Evolutionary conservation across 2,329 filamentous ascomycete genomes (phyloP).

Genomic region (Tolypocladium tropicale): DNA sequence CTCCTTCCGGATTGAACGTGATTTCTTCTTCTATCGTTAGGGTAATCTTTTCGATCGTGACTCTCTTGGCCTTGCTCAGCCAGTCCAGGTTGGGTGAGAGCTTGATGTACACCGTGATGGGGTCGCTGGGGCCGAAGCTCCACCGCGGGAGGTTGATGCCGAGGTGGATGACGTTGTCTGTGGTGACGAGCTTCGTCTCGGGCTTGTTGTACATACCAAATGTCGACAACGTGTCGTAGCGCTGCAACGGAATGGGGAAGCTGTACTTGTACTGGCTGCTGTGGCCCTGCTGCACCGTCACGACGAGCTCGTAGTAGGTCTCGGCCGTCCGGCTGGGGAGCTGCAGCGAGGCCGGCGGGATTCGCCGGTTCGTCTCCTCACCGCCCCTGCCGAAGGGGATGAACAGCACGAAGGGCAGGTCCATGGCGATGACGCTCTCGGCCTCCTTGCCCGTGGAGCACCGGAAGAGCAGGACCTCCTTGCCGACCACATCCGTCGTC

Average conservation of each 20-base stretch:
- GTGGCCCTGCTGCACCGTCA: constrained; percentile 86
- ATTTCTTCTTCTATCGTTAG: constrained; percentile 94
- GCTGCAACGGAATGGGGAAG: constrained; percentile 81
- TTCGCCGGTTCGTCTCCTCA: constrained; percentile 78
- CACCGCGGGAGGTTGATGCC: constrained; percentile 88
- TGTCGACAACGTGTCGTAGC: constrained; percentile 94
- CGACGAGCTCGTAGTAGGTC: constrained; percentile 93
- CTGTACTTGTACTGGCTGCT: constrained; percentile 80
- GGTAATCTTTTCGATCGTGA: constrained; percentile 90
- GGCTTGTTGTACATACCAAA: constrained; percentile 99
- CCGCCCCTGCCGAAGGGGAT: constrained; percentile 90
- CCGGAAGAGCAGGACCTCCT: constrained; percentile 86
- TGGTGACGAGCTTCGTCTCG: constrained; percentile 74
- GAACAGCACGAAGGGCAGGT: constrained; percentile 92
- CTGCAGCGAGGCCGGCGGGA: constrained; percentile 86
- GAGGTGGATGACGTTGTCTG: constrained; percentile 84
- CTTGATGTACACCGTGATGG: constrained; percentile 93
- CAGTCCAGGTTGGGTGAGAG: constrained; percentile 86
- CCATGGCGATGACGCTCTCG: constrained; percentile 89
- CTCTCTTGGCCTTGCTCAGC: constrained; percentile 79
- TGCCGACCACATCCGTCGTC: constrained; percentile 84
- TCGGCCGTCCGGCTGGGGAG: constrained; percentile 89
- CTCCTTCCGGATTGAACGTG: constrained; percentile 96
- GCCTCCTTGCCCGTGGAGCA: constrained; percentile 75
- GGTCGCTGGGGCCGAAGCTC: constrained; percentile 93